phyloP scores from a whole-genome alignment of 345 rosid species.

The Pugionium cornutum region DNA sequence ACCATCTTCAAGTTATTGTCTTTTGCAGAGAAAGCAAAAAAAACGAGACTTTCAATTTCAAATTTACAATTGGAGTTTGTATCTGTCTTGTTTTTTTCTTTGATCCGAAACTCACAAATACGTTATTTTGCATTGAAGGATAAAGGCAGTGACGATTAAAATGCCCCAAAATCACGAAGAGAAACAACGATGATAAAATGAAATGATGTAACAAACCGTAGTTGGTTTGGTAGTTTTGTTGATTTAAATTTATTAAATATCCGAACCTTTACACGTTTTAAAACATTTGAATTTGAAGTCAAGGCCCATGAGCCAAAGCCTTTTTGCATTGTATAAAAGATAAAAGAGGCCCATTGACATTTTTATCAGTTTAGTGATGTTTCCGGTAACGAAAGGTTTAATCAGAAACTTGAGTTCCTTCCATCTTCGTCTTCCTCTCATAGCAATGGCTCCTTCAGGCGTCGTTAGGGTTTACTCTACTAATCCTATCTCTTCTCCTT shows the following conservation, averaged over 20 bases:
- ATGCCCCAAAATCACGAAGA: constrained; percentile 10
- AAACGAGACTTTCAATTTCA: background rate
- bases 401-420: constrained; percentile 35
- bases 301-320: constrained; percentile 7
- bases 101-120: constrained; percentile 2
- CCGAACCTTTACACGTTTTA: too few relatives aligned
- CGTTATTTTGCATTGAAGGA: constrained; percentile 40
- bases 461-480: constrained; percentile 58
- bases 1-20: background rate
- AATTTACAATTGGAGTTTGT: too few relatives aligned
- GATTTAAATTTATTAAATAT: too few relatives aligned
- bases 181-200: background rate
- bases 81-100: background rate
- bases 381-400: constrained; percentile 49
- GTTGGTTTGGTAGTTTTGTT: too few relatives aligned
- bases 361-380: background rate
- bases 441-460: constrained; percentile 46
- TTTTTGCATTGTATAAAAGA: too few relatives aligned
- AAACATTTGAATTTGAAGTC: too few relatives aligned
- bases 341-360: too few relatives aligned
- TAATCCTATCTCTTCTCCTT: constrained; percentile 39
- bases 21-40: background rate
- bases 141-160: constrained; percentile 40
- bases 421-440: constrained; percentile 42
- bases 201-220: background rate